These are phyloP conservation scores for Calonectria hongkongensis DNA, from an alignment of 2,329 filamentous ascomycete genomes.

Conservation along the genomic window DNA sequence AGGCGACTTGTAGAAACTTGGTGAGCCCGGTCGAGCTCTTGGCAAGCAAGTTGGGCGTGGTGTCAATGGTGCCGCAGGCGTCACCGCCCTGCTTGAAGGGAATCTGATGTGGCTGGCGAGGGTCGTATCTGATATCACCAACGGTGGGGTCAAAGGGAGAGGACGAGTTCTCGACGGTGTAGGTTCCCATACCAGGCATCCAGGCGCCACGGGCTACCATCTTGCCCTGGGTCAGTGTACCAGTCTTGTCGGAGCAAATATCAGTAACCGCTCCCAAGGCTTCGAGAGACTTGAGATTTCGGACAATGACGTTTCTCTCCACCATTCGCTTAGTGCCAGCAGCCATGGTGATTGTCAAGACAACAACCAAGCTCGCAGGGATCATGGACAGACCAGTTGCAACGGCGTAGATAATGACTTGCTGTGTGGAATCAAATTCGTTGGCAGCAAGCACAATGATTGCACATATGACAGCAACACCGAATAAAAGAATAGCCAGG, in stretches of 20 bases:
- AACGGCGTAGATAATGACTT: constrained; percentile 76
- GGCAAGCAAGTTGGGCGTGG: background rate
- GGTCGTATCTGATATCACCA: constrained; percentile 66
- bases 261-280: constrained; percentile 75
- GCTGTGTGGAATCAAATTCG: constrained; percentile 69
- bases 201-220: constrained; percentile 74
- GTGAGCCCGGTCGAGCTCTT: constrained; percentile 61
- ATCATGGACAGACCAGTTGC: constrained; percentile 71
- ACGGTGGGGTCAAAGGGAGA: constrained; percentile 75
- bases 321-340: constrained; percentile 73
- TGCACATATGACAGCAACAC: constrained; percentile 80
- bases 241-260: constrained; percentile 76
- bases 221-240: constrained; percentile 72
- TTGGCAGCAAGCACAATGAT: constrained; percentile 82
- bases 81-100: constrained; percentile 52
- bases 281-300: constrained; percentile 72
- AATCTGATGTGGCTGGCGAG: constrained; percentile 62
- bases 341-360: constrained; percentile 77
- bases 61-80: constrained; percentile 10
- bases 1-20: constrained; percentile 77
- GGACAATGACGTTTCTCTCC: constrained; percentile 71
- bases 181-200: constrained; percentile 69
- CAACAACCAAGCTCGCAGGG: constrained; percentile 69
- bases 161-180: constrained; percentile 68
- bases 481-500: constrained; percentile 80